Evolutionary conservation across 805 yeast genomes (phyloP), one percentile per base, ranked within the genome.

Genomic region (Candida suzukii): DNA sequence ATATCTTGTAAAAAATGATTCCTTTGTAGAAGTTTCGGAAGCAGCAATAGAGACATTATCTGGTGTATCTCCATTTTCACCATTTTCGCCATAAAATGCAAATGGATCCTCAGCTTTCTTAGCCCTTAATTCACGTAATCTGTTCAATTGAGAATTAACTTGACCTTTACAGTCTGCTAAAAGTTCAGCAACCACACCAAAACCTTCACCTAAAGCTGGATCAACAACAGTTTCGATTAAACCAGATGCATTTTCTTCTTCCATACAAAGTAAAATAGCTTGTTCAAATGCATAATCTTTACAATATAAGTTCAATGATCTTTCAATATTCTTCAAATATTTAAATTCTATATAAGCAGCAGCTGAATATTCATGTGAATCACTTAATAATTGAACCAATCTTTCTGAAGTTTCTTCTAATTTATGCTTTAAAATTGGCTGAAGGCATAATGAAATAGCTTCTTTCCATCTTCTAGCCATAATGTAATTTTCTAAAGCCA

Each of bases 1-100:
- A 61, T 93, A 93, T 57, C 95, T 75, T 1, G 99, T 93, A 66
- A 88, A 86, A 60, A 90, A 87, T 0, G 98, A 88, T 30, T 91
- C 95, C 24, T 86, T 83, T 0, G 95, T 86, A 0, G 97, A 87
- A 0, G 95, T 80, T 59, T 88, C 97, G 0, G 96, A 84, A 1
- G 95, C 93, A 0, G 97, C 98, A 48, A 93, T 74, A 0, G 98
- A 90, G 10, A 93, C 93, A 58, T 90, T 86, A 60, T 93, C 99
- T 1, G 96, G 90, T 13, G 86, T 77, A 53, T 87, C 95, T 24
- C 69, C 80, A 32, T 69, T 74, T 18, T 66, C 73, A 18, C 74
- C 75, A 35, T 74, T 76, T 11, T 66, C 69, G 13, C 93, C 95
- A 56, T 82, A 90, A 56, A 87, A 91, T 1, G 85, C 82, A 56